Evolutionary conservation across 1,139 yeast species (phyloP).

Genomic region (Geotrichum aggregatum): DNA sequence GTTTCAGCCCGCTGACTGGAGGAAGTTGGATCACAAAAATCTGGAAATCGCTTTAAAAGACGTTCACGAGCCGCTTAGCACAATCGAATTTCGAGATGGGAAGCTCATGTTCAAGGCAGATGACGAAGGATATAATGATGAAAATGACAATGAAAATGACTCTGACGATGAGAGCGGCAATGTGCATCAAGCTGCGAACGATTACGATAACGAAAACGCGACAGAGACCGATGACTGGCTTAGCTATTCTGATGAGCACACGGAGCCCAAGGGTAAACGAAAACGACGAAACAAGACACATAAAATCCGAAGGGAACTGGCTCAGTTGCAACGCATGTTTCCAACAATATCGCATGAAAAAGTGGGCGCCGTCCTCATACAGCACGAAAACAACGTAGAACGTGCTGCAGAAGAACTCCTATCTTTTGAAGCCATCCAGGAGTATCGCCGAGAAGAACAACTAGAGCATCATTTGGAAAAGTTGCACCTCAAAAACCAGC

Average conservation of each 20-base stretch:
- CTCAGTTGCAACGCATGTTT: conserved; percentile 3
- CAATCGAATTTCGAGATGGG: conserved; percentile 15
- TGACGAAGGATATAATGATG: conserved; percentile 3
- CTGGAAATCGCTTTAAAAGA: conserved; percentile 13
- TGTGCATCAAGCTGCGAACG: conserved; percentile 8
- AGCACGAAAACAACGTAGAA: conserved; percentile 11
- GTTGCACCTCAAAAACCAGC: conserved; percentile 4
- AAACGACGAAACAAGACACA: not conserved
- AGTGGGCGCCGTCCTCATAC: not conserved
- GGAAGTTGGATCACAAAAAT: conserved; percentile 9
- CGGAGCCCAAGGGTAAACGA: not conserved
- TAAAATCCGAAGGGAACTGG: not conserved
- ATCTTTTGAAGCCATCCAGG: conserved; percentile 13
- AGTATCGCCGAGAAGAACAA: conserved; percentile 10
- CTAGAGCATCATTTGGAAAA: conserved; percentile 9
- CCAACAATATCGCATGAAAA: conserved; percentile 4
- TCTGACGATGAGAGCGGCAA: not conserved
- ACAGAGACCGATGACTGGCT: not conserved
- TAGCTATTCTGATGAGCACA: not conserved
- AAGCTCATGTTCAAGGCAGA: conserved; percentile 11
- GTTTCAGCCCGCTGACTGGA: conserved; percentile 15
- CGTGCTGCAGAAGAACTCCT: conserved; percentile 21
- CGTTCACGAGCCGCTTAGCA: conserved; percentile 8
- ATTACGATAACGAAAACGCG: not conserved
- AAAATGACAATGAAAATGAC: not conserved